Base-by-base conservation (phyloP, 176 grass and related monocot genomes). In the Eremochloa ophiuroides region DNA sequence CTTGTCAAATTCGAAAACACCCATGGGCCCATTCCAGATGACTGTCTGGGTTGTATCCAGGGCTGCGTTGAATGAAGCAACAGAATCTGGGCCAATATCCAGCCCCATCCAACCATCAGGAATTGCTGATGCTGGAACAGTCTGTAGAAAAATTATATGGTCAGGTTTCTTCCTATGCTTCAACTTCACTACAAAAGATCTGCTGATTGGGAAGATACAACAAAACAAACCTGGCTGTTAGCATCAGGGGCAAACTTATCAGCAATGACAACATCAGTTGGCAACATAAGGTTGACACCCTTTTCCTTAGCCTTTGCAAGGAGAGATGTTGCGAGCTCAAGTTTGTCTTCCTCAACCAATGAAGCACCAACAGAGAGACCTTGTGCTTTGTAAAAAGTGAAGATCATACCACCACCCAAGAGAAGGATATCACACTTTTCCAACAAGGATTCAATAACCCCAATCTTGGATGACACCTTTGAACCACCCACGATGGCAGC, bases 61-160 rank as follows among this genome's bases (percentile, higher is more conserved):
- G 75, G 88, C 82, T 40, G 80, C 63, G 53, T 70, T 93, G 55
- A 93, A 93, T 75, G 87, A 26, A 55, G 76, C 53, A 28, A 93
- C 25, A 40, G 91, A 88, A 68, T 90, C 88, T 53, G 88, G 88
- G 39, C 91, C 91, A 73, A 93, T 83, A 78, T 93, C 91, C 67
- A 93, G 74, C n/a, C 91, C 88, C 91, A 93, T 93, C 88, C 91
- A 93, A 68, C 91, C 88, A 87, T 93, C 91, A 80, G 91, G 91
- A 83, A 93, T 90, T 5, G 80, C 82, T 76, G 87, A 87, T 85
- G 91, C 82, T 25, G 85, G 35, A 10, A 93, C 91, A 29, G 61
- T 30, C 91, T 93, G 39, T 17, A 85, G 20, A 33, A 84, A 33
- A 79, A 71, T 33, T 13, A 23, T 66, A 63, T 35, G 33, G 55